Evolutionary conservation across 176 grass and related monocot genomes (phyloP).

Genomic region (Juncus effusus): DNA sequence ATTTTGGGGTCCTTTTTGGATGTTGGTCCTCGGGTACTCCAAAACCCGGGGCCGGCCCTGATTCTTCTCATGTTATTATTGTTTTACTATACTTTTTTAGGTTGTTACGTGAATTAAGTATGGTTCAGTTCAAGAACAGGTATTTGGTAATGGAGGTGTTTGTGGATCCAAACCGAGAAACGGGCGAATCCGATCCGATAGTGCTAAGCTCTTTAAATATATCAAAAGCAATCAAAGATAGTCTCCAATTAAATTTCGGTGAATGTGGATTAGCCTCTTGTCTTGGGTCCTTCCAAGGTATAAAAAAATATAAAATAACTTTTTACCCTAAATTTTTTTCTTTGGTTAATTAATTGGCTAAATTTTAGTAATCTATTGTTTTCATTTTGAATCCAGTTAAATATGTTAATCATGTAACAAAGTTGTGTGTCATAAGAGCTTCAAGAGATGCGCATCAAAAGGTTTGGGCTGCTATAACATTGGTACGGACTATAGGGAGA

Average conservation of each 20-base stretch:
- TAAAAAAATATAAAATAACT: neutral
- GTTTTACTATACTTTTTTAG: no score
- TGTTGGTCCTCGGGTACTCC: no score
- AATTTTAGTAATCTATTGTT: neutral
- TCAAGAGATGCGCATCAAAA: slow-evolving; percentile 70
- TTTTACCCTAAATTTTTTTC: neutral
- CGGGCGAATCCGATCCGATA: slow-evolving; percentile 32
- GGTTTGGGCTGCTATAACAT: slow-evolving; percentile 59
- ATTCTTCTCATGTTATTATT: no score
- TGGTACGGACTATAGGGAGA: slow-evolving; percentile 58
- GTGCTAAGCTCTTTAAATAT: slow-evolving; percentile 59
- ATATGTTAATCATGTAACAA: slow-evolving; percentile 69
- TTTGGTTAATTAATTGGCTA: neutral
- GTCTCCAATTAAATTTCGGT: slow-evolving; percentile 82
- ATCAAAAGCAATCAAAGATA: slow-evolving; percentile 61
- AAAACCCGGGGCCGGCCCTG: no score
- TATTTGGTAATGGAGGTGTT: slow-evolving; percentile 84
- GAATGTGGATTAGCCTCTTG: slow-evolving; percentile 64
- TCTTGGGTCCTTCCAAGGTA: slow-evolving; percentile 72
- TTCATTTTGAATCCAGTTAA: slow-evolving; percentile 41
- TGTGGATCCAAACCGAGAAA: slow-evolving; percentile 35
- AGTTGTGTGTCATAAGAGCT: slow-evolving; percentile 56
- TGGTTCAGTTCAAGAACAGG: slow-evolving; percentile 94
- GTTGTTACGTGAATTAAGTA: neutral
- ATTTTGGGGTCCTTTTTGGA: no score